Evolutionary conservation across 768 basidiomycete genomes (phyloP).

Genomic region (Kwoniella sp.): DNA sequence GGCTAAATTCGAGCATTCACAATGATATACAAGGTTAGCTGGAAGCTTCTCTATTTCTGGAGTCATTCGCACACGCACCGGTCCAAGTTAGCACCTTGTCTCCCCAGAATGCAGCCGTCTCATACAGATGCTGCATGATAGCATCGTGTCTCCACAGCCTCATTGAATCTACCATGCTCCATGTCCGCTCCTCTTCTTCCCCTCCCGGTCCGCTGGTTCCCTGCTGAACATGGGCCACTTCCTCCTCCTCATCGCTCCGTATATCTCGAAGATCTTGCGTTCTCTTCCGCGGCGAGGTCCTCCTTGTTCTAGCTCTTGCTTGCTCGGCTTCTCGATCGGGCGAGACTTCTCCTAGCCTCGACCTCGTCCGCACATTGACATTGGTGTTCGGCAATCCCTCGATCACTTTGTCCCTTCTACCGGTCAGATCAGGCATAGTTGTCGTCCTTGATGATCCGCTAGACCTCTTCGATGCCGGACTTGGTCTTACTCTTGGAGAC

Average conservation of each 20-base stretch:
- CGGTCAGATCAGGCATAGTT: neutral
- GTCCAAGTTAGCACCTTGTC: slow-evolving; percentile 97
- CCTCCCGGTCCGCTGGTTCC: slow-evolving; percentile 32
- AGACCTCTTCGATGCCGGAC: slow-evolving; percentile 5
- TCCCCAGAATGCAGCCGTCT: slow-evolving; percentile 97
- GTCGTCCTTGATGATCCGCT: slow-evolving; percentile 10
- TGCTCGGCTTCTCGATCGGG: slow-evolving; percentile 5
- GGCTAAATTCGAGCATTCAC: slow-evolving; percentile 59
- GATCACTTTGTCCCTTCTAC: slow-evolving; percentile 1
- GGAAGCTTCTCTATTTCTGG: neutral
- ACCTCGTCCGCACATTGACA: neutral
- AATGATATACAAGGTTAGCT: neutral
- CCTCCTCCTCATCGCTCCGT: slow-evolving; percentile 4
- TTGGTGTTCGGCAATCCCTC: slow-evolving; percentile 5
- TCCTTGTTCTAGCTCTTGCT: slow-evolving; percentile 4
- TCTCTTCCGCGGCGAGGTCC: slow-evolving; percentile 21
- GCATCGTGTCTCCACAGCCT: slow-evolving; percentile 96
- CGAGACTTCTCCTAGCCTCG: slow-evolving; percentile 17
- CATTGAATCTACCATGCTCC: slow-evolving; percentile 93
- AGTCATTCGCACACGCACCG: slow-evolving; percentile 62
- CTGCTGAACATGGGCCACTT: slow-evolving; percentile 3
- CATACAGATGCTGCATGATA: slow-evolving; percentile 96
- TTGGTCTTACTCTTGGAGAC: slow-evolving; percentile 32
- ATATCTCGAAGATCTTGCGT: neutral
- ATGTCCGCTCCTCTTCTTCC: slow-evolving; percentile 55